Evolutionary conservation across 2,329 filamentous ascomycete species (phyloP), one percentile per base, ranked within the genome.

Genomic region (Sclerotinia glacialis): DNA sequence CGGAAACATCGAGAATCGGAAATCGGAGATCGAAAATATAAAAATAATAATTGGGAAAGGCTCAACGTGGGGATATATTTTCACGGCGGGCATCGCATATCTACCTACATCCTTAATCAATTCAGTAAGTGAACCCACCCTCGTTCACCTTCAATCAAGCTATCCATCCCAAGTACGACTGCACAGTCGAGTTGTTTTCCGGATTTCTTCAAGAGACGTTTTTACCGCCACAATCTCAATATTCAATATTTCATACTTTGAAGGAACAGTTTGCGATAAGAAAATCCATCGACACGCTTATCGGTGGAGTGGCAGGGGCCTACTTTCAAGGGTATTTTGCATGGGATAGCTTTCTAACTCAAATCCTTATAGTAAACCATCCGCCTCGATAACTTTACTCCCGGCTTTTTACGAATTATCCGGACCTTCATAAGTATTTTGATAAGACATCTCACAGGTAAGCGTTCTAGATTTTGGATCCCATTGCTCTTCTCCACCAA

Each of bases 391-490:
- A 49, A 16, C 44, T 47, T 37, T 26, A 60, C 44, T 23, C 16
- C 9, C 54, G 44, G 23, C 23, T 26, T 42, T 26, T 42, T 58
- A 11, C 16, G 44, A 9, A 12, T 26, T 26, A 23, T 8, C 44
- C 58, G n/a, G 44, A 26, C 28, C 28, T 40, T 49, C n/a, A 63
- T 11, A 40, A 23, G 11, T 23, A 40, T 63, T 53, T 53, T 23
- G 18, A 42, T 23, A 54, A 40, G 28, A 68, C 54, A 68, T 61
- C 37, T 50, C 55, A 58, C 52, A 69, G 67, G 71, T 72, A 72
- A 55, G 71, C 72, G 71, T 66, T 67, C 53, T 62, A 62, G 68
- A 52, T 59, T 53, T 70, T 67, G 65, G 52, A 50, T 69, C 55
- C 65, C 40, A 40, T 68, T 66, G 64, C 37, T 65, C 55, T 52